A percentile compares a stretch with the other conserved stretches of the same genome.
Evolutionary conservation across 441 rosid species (phyloP).

Genomic region (Gossypium trilobum): DNA sequence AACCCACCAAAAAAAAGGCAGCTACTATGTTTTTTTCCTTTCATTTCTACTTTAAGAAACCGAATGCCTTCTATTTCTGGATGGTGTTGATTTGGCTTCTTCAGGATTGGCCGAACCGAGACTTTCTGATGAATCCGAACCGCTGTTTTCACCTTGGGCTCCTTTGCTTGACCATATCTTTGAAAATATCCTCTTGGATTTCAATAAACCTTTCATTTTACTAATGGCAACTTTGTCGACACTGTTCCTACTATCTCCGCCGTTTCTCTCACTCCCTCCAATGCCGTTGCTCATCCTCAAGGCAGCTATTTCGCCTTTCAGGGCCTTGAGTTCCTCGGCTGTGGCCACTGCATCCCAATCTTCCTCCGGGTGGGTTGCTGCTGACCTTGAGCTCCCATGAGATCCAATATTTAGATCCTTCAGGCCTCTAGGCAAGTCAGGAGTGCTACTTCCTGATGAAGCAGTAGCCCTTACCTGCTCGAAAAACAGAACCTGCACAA

Average conservation of each 20-base stretch:
- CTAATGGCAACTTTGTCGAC: constrained; percentile 32
- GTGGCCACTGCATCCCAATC: constrained; percentile 73
- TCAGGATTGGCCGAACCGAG: constrained; percentile 47
- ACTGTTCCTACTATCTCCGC: constrained; percentile 20
- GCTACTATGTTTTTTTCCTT: background rate
- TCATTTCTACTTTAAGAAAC: constrained; percentile 39
- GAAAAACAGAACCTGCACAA: constrained; percentile 77
- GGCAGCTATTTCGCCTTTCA: constrained; percentile 55
- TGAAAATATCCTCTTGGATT: constrained; percentile 53
- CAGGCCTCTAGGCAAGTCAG: constrained; percentile 48
- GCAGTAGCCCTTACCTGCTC: constrained; percentile 70
- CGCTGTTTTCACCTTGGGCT: constrained; percentile 42
- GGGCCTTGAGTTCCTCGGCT: constrained; percentile 57
- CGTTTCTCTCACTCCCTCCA: constrained; percentile 32
- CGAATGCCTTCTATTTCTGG: constrained; percentile 55
- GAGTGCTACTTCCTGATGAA: constrained; percentile 69
- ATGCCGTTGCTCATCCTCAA: constrained; percentile 34
- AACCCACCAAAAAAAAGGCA: background rate
- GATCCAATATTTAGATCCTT: constrained; percentile 49
- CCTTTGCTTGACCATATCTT: constrained; percentile 51
- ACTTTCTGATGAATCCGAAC: constrained; percentile 67
- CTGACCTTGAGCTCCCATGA: constrained; percentile 57
- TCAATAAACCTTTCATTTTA: constrained; percentile 62
- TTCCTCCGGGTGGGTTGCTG: constrained; percentile 51
- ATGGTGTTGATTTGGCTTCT: constrained; percentile 51